Base-by-base conservation (phyloP, 306 rosid genomes). In the Mucuna pruriens region DNA sequence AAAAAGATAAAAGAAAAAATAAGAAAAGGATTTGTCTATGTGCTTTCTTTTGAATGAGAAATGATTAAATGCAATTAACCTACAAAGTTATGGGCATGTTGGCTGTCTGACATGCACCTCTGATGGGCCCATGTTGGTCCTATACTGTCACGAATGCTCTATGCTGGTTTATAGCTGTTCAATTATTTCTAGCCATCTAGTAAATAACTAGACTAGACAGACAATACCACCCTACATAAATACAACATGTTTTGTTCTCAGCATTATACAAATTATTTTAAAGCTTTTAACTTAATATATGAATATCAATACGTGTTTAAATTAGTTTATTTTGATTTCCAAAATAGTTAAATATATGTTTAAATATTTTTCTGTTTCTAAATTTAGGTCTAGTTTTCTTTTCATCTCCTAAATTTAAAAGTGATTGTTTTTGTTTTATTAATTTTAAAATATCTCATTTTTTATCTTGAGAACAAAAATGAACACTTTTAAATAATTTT, bases 91-190 rank as follows among this genome's bases (percentile, higher is more conserved):
- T 61, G 74, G 78, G 81, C 85, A 89, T 78, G 85, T 87, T 86
- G 83, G 81, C 68, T 91, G 93, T 90, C 97, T 82, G 97, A 93
- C 97, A 88, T 91, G 91, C 97, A 83, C 87, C 79, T 48, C 55
- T 48, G 34, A 4, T 36, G 70, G 84, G 15, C 75, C 86, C 86
- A 40, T 36, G 36, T 7, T 69, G 51, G 61, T 46, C 44, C 51
- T 55, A 29, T 57, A 9, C 15, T 77, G 44, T 64, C 63, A 17
- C 36, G 9, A 52, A n/a, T 75, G 45, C 77, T 42, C 64, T 65
- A 55, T 31, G 36, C 69, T 46, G 13, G 7, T 44, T 58, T 22
- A 13, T 74, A 33, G 61, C 66, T 83, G 38, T 68, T 68, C 38
- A 36, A 48, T 72, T 42, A 17, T 76, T 70, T 26, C 48, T 58